These are phyloP conservation scores for Penicillium antarcticum DNA, from an alignment of 495 filamentous ascomycete genomes.

Conservation along the genomic window DNA sequence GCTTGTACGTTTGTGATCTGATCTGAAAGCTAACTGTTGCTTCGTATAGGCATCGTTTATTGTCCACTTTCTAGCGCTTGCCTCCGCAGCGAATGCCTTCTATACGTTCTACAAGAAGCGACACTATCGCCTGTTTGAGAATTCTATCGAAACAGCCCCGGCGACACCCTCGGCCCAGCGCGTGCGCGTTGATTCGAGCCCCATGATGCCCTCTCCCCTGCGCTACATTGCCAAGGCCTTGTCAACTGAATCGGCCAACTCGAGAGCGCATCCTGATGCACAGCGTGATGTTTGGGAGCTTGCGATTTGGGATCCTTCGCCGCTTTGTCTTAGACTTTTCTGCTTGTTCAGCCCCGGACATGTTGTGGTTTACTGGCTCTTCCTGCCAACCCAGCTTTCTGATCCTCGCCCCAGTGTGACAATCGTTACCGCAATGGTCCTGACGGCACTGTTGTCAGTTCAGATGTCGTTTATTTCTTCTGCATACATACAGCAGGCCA, in stretches of 20 bases:
- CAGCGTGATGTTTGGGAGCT: conserved; percentile 93
- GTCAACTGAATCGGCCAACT: conserved; percentile 55
- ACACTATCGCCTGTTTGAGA: conserved; percentile 89
- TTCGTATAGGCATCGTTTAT: conserved; percentile 58
- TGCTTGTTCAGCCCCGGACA: conserved; percentile 92
- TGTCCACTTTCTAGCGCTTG: conserved; percentile 59
- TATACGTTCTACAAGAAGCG: conserved; percentile 82
- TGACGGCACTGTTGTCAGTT: conserved; percentile 68
- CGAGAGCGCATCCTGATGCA: conserved; percentile 79
- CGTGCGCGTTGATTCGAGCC: conserved; percentile 86
- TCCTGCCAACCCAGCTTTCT: conserved; percentile 70
- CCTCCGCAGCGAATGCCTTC: conserved; percentile 69
- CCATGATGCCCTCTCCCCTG: conserved; percentile 72
- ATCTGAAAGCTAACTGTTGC: conserved; percentile 4
- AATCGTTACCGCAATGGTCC: conserved; percentile 71
- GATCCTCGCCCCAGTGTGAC: conserved; percentile 81
- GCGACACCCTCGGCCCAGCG: conserved; percentile 84
- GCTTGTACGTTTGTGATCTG: not conserved
- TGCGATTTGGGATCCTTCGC: conserved; percentile 86
- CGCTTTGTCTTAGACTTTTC: conserved; percentile 77
- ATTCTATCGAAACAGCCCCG: conserved; percentile 67
- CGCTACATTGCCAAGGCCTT: conserved; percentile 71
- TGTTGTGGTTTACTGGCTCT: conserved; percentile 81
- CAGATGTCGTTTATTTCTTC: conserved; percentile 71
- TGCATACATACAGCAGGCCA: conserved; percentile 76